These are phyloP conservation scores for Claviceps sp. DNA, from an alignment of 2,329 filamentous ascomycete species.

Conservation along the genomic window DNA sequence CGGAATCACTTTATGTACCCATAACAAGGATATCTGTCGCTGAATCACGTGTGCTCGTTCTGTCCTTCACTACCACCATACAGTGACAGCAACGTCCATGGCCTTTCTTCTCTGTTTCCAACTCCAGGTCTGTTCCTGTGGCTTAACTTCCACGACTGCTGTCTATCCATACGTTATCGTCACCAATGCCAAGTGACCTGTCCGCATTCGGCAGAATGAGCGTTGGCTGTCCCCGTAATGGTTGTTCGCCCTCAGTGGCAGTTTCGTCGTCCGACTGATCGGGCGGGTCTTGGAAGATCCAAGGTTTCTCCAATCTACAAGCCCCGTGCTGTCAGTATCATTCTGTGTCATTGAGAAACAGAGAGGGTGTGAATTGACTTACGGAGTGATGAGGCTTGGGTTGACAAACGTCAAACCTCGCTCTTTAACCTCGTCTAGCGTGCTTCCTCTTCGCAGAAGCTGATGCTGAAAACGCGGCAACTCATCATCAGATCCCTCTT, in stretches of 20 bases:
- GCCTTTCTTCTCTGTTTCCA: neutral
- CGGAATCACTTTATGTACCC: neutral
- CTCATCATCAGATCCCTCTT: conserved; percentile 28
- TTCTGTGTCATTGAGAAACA: neutral
- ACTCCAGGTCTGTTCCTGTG: no score
- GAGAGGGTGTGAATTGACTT: conserved; percentile 24
- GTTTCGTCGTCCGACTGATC: conserved; percentile 19
- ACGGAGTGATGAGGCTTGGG: conserved; percentile 57
- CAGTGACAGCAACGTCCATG: no score
- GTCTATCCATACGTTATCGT: conserved; percentile 26
- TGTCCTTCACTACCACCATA: neutral
- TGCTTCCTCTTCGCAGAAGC: conserved; percentile 42
- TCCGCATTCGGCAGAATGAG: conserved; percentile 22
- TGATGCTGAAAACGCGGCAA: conserved; percentile 27
- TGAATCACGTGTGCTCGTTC: neutral
- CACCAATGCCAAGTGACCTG: conserved; percentile 25
- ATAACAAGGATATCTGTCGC: neutral
- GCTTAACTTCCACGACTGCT: conserved; percentile 4
- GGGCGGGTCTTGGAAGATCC: conserved; percentile 50
- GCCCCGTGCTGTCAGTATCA: neutral
- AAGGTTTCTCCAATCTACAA: conserved; percentile 50
- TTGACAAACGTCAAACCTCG: conserved; percentile 61
- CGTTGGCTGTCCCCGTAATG: conserved; percentile 8
- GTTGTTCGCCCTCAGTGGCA: conserved; percentile 14
- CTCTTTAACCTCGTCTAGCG: conserved; percentile 60